Base-by-base conservation (phyloP, 1,284 basidiomycete genomes). In the Rhodotorula mucilaginosa region DNA sequence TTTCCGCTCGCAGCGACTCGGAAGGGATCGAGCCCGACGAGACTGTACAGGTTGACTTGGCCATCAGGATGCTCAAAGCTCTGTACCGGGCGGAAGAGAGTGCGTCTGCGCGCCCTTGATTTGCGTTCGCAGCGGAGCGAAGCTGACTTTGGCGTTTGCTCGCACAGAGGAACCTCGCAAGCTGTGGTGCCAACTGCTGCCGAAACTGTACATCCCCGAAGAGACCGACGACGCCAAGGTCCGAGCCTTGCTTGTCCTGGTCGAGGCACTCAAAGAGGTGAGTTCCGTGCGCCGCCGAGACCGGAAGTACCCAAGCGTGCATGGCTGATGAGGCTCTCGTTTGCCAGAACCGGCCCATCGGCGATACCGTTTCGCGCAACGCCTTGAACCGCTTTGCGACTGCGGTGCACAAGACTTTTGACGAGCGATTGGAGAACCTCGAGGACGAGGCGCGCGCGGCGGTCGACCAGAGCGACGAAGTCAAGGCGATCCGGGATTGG, bases 21-120 rank as follows among this genome's bases (percentile, higher is more conserved):
- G 81, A 82, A 16, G 79, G 79, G 2, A 75, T 79, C 18, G 64
- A 76, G 34, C 63, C 78, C 5, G 83, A 77, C 77, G 82, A 77
- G 69, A 79, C 82, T 13, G 83, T 92, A 4, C 96, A 98, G 78
- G 83, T 91, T 29, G 90, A 94, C 72, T 82, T 97, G 3, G 92
- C 89, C 6, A 82, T 87, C 58, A 88, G 91, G 64, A 85, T 97
- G 52, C 82, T 95, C 60, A 87, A 87, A 77, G 84, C 79, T 31
- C 79, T 86, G 18, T 81, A 84, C 71, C 76, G 83, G 3, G 79
- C 89, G 65, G 88, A 89, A 39, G 77, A 81, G 65, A 82, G 80
- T 78, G 56, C 60, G 78, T 71, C 23, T 3, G 12, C 26, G 59
- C 8, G 29, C 7, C 2, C 19, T 12, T 10, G 16, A 2, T 26